Conservation (phyloP, 78 protist species). For the Dictyostelium intermedium region DNA sequence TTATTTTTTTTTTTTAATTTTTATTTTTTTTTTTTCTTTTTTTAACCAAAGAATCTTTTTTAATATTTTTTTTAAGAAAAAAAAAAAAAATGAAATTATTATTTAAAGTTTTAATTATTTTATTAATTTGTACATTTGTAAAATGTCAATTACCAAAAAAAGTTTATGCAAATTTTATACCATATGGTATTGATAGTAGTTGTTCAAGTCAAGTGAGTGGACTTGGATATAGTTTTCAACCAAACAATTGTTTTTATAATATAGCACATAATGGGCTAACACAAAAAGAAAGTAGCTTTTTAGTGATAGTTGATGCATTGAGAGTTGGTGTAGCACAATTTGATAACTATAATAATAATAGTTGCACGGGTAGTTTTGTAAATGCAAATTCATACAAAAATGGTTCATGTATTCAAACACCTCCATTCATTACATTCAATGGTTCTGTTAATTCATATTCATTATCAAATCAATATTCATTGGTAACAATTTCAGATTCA, state of each 20-base stretch:
- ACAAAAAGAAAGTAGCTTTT: background rate
- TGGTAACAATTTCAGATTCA: background rate
- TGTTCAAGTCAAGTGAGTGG: background rate
- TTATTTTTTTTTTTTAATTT: no score
- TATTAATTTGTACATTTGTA: background rate
- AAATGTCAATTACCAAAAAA: background rate
- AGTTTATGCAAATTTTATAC: constrained; percentile 3
- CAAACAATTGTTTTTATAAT: background rate
- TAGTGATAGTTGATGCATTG: background rate
- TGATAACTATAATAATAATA: background rate
- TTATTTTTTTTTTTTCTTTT: no score
- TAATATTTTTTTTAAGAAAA: no score
- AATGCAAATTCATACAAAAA: background rate
- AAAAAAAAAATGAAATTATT: background rate
- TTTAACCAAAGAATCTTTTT: background rate
- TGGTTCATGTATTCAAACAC: background rate
- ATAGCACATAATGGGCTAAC: background rate
- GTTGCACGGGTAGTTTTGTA: background rate
- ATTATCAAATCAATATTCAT: background rate
- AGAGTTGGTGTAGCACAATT: background rate
- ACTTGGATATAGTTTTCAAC: background rate
- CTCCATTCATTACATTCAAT: background rate
- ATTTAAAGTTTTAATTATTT: no score
- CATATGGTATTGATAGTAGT: background rate
- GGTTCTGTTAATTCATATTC: background rate